phyloP scores from a whole-genome alignment of 768 basidiomycete species.

The Sarcodon aspratus region DNA sequence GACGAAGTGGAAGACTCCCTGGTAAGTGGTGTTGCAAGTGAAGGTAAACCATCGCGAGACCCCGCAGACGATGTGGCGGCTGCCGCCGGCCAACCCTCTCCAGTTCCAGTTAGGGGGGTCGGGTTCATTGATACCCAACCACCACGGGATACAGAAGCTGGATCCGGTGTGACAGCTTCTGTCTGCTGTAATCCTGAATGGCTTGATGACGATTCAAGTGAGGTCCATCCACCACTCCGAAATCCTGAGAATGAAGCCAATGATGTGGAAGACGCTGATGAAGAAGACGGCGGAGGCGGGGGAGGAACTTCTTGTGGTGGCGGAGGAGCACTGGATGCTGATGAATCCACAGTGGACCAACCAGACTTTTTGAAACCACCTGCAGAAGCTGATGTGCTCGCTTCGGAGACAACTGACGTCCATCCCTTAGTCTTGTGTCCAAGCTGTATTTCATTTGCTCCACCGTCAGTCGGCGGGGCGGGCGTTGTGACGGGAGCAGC shows the following conservation, averaged over 20 bases:
- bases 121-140: too few species aligned
- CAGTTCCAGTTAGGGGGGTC: too few species aligned
- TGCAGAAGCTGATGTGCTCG: background rate
- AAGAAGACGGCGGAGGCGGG: conserved; percentile 8
- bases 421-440: background rate
- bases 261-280: conserved; percentile 12
- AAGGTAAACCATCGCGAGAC: too few species aligned
- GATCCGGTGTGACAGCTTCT: too few species aligned
- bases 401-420: conserved; percentile 3
- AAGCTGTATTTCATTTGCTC: too few species aligned
- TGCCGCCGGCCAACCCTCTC: too few species aligned
- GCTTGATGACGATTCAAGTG: background rate
- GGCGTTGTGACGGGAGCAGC: background rate
- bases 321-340: conserved; percentile 7
- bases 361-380: conserved; percentile 30
- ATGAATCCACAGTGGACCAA: conserved; percentile 30
- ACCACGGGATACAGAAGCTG: too few species aligned
- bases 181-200: too few species aligned
- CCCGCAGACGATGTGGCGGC: too few species aligned
- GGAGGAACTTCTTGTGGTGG: conserved; percentile 2
- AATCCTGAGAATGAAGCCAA: conserved; percentile 5
- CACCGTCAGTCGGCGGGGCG: conserved; percentile 2
- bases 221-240: background rate
- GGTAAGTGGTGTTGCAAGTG: too few species aligned
- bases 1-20: background rate